These are phyloP conservation scores for Stagonosporopsis cucurbitacearum DNA, from an alignment of 2,329 filamentous ascomycete genomes.

Conservation along the genomic window DNA sequence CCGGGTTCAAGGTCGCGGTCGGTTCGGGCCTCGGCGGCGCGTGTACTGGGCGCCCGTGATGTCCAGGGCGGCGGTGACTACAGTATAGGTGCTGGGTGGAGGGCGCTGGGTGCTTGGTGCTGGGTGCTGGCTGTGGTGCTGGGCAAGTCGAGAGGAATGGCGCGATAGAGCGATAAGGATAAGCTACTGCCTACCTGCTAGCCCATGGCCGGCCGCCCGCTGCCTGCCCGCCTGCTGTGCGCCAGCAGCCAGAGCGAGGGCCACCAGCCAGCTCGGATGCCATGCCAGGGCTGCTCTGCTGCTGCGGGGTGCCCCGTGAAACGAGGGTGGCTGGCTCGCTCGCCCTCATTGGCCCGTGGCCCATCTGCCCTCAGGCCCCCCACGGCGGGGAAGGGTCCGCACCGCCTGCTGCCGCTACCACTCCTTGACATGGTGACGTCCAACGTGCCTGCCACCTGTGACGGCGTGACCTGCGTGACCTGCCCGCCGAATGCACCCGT, in stretches of 20 bases:
- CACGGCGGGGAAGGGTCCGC: conserved; percentile 11
- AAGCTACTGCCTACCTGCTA: too few species aligned
- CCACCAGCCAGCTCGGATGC: conserved; percentile 15
- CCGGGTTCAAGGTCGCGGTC: background rate
- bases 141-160: too few species aligned
- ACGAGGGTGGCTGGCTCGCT: conserved; percentile 12
- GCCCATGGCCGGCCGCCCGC: conserved; percentile 11
- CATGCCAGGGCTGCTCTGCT: conserved; percentile 17
- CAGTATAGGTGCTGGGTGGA: background rate
- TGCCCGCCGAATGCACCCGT: background rate
- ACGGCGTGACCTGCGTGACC: too few species aligned
- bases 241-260: conserved; percentile 8
- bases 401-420: background rate
- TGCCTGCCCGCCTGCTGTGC: background rate
- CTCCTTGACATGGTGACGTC: conserved; percentile 6
- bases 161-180: conserved; percentile 14
- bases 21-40: background rate
- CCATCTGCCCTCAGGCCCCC: background rate
- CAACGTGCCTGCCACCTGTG: background rate
- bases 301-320: conserved; percentile 18
- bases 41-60: conserved; percentile 14
- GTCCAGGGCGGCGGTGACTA: conserved; percentile 1
- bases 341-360: background rate
- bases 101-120: background rate
- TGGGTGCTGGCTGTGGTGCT: background rate